Evolutionary conservation across 1,139 yeast genomes (phyloP).

Genomic region (Protomyces arabidopsidicola): DNA sequence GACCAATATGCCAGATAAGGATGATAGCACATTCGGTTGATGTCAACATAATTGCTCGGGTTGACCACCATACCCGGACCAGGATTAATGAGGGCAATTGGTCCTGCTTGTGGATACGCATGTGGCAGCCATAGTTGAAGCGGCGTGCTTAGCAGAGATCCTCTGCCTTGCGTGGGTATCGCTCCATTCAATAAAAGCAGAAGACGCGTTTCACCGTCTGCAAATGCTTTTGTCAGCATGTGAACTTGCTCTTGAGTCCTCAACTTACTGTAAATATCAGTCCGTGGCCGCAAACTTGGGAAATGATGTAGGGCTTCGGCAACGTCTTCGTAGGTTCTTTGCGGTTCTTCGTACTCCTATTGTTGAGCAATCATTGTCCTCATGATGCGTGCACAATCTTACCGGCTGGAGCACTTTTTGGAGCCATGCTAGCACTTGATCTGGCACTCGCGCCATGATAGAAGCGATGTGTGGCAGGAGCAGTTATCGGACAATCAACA

Average conservation of each 20-base stretch:
- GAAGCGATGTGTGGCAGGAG: not conserved
- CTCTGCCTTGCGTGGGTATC: conserved; percentile 42
- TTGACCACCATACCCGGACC: conserved; percentile 48
- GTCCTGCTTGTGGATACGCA: conserved; percentile 59
- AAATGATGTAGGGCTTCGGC: conserved; percentile 50
- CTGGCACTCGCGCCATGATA: not conserved
- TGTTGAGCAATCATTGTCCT: too few relatives aligned
- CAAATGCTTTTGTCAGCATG: conserved; percentile 41
- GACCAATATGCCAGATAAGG: conserved; percentile 64
- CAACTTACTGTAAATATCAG: conserved; percentile 54
- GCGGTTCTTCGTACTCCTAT: conserved; percentile 41
- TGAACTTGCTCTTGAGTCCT: not conserved
- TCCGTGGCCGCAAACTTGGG: conserved; percentile 59
- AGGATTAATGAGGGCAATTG: conserved; percentile 58
- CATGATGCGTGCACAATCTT: conserved; percentile 3
- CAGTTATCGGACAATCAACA: too few relatives aligned
- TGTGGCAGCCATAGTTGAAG: conserved; percentile 73
- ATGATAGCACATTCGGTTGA: conserved; percentile 69
- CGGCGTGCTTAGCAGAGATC: conserved; percentile 48
- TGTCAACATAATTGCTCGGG: conserved; percentile 66
- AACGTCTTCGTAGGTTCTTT: conserved; percentile 56
- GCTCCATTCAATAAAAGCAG: conserved; percentile 63
- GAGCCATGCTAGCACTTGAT: conserved; percentile 50
- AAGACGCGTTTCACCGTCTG: conserved; percentile 55
- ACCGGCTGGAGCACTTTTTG: conserved; percentile 51